Base-by-base conservation (phyloP, 2,329 filamentous ascomycete species). In the Penicillium sp. region DNA sequence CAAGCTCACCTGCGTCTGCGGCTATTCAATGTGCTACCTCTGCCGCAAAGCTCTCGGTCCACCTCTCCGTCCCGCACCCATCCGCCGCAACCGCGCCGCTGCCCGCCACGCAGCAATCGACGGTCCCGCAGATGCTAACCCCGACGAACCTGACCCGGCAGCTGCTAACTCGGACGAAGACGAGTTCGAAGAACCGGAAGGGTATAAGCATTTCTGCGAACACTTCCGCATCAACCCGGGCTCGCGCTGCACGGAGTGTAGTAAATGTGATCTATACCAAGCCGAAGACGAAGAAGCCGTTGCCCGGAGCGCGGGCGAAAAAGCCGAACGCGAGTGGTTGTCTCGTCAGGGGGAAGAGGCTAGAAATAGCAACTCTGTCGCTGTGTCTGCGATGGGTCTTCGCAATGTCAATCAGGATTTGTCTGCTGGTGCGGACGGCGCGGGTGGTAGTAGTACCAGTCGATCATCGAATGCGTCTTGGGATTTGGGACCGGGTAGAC, bases 11-110 rank as follows among this genome's bases (percentile, higher is more conserved):
- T 97, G 94, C 70, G 87, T 92, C 14, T 99, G 94, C 74, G 94
- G 94, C 8, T 97, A 97, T 76, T 89, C 90, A 64, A 97, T 97
- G 93, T 99, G 94, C 72, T 99, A 99, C 69, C 86, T 97, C 43
- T 99, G 94, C 73, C 90, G 94, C 36, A 88, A 88, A 63, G 87
- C 91, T 18, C 66, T 78, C 1, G 71, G 70, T 1, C 60, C 70
- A 37, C 67, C 63, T 1, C 24, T 67, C 24, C 51, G 48, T 29
- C 52, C 51, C 21, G 43, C 50, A 34, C 48, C 28, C 29, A 28
- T 9, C 10, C 33, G 33, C 29, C 8, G n/a, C 33, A 36, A 36
- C 33, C 33, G 33, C 16, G 33, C 29, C 33, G n/a, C 34, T 18
- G 18, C 34, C 34, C 34, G 58, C 21, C 46, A 45, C 5, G 43